A percentile compares a stretch with the other conserved stretches of the same genome.
These are phyloP conservation scores for Plectosphaerella cucumerina DNA, from an alignment of 2,329 filamentous ascomycete species.

Conservation along the genomic window DNA sequence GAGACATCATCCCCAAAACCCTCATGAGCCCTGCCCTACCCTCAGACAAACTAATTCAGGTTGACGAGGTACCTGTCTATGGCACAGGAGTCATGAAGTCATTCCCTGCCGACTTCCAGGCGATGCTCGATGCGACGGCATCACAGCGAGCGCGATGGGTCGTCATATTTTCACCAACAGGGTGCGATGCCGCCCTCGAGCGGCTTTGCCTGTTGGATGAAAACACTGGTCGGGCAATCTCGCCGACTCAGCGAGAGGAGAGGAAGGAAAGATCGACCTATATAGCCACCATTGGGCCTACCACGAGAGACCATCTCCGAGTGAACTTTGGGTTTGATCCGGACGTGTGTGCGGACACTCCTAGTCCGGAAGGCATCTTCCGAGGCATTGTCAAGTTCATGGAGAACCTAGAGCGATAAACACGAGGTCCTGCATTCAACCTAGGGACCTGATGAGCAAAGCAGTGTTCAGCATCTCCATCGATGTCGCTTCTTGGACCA, in stretches of 20 bases:
- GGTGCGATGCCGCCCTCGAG: slow-evolving; percentile 56
- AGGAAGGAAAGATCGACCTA: slow-evolving; percentile 42
- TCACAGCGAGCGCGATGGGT: slow-evolving; percentile 56
- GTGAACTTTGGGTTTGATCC: slow-evolving; percentile 63
- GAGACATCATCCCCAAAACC: slow-evolving; percentile 84
- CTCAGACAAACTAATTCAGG: slow-evolving; percentile 48
- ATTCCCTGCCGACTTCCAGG: slow-evolving; percentile 65
- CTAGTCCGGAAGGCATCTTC: slow-evolving; percentile 75
- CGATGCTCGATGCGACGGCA: slow-evolving; percentile 41
- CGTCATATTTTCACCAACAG: slow-evolving; percentile 68
- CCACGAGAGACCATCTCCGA: slow-evolving; percentile 72
- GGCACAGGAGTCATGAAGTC: slow-evolving; percentile 77
- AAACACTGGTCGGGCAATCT: slow-evolving; percentile 32
- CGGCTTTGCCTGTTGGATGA: slow-evolving; percentile 48
- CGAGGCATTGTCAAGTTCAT: slow-evolving; percentile 57
- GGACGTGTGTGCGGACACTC: slow-evolving; percentile 76
- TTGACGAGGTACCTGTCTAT: slow-evolving; percentile 79
- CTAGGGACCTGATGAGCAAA: too few relatives aligned
- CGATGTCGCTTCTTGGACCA: too few relatives aligned
- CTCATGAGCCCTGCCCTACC: slow-evolving; percentile 58
- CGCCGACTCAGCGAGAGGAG: slow-evolving; percentile 11
- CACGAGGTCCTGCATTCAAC: too few relatives aligned
- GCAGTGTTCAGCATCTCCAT: too few relatives aligned
- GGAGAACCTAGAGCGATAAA: not conserved
- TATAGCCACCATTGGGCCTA: slow-evolving; percentile 89